Evolutionary conservation across 2,329 filamentous ascomycete genomes (phyloP).

Genomic region (Sporothrix brasiliensis): DNA sequence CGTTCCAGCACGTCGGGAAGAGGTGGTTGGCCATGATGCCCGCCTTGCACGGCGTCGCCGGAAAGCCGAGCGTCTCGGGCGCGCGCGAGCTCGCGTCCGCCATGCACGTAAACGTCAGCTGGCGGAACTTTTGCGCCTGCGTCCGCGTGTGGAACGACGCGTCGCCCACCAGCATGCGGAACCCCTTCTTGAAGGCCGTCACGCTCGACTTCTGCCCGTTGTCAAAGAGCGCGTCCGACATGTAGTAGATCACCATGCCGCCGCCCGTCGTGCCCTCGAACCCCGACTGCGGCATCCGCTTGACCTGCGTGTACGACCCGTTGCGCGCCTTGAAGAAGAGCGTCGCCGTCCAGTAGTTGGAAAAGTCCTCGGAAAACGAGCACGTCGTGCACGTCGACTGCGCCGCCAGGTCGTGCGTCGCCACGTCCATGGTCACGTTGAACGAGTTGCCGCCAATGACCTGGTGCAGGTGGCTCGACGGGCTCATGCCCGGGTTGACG

Average conservation of each 20-base stretch:
- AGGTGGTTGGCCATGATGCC: constrained; percentile 51
- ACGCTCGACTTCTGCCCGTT: constrained; percentile 39
- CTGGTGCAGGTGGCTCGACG: constrained; percentile 53
- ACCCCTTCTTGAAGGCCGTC: constrained; percentile 51
- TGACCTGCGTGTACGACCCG: constrained; percentile 49
- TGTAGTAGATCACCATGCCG: constrained; percentile 51
- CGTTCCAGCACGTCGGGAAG: constrained; percentile 56
- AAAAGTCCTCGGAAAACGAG: constrained; percentile 49
- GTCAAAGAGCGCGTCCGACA: constrained; percentile 41
- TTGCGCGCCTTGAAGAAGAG: constrained; percentile 52
- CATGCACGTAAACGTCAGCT: constrained; percentile 46
- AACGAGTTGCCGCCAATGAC: constrained; percentile 52
- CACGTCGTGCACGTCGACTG: constrained; percentile 50
- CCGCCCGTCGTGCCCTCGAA: constrained; percentile 52
- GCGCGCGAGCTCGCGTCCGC: constrained; percentile 37
- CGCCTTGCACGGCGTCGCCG: constrained; percentile 45
- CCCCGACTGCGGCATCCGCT: constrained; percentile 50
- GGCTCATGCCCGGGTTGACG: constrained; percentile 50
- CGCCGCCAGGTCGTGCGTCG: constrained; percentile 43
- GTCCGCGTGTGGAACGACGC: constrained; percentile 42
- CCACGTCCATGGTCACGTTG: constrained; percentile 50
- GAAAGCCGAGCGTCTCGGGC: constrained; percentile 49
- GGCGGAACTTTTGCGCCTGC: constrained; percentile 43
- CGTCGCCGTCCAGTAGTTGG: constrained; percentile 54
- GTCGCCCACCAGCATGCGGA: constrained; percentile 53